Evolutionary conservation across 345 rosid species (phyloP).

Genomic region (Lenwebbia sp.): DNA sequence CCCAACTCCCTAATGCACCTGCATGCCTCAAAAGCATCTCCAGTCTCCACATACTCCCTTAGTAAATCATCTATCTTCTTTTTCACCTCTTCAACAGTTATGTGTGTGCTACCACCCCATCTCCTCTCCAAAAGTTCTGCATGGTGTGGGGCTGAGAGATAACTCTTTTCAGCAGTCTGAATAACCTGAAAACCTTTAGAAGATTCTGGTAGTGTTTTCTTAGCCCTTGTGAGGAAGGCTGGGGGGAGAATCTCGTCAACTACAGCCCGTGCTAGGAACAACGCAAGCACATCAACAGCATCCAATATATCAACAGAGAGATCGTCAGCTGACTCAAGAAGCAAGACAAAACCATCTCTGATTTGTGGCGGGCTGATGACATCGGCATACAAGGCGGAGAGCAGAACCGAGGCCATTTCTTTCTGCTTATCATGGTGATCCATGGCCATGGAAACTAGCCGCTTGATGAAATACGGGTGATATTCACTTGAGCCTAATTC

Average conservation of each 20-base stretch:
- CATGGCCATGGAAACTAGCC: constrained; percentile 97
- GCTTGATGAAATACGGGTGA: constrained; percentile 86
- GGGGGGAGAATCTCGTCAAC: constrained; percentile 98
- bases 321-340: constrained; percentile 93
- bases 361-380: constrained; percentile 82
- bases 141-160: constrained; percentile 99
- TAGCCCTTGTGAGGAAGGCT: constrained; percentile 67
- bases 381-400: constrained; percentile 88
- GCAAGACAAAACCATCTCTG: constrained; percentile 92
- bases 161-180: constrained; percentile 81
- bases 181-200: constrained; percentile 80
- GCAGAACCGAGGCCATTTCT: constrained; percentile 96
- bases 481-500: constrained; percentile 87
- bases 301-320: constrained; percentile 85
- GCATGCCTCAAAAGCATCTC: constrained; percentile 92
- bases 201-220: constrained; percentile 62
- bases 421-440: constrained; percentile 98
- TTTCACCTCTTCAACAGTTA: constrained; percentile 92
- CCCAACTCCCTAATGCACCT: constrained; percentile 89
- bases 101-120: constrained; percentile 97
- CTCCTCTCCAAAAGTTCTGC: constrained; percentile 95
- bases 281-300: constrained; percentile 90
- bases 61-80: constrained; percentile 71
- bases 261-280: constrained; percentile 86
- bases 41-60: constrained; percentile 78